These are phyloP conservation scores for Aegilops umbellulata DNA, from an alignment of 176 grass and related monocot genomes.

Conservation along the genomic window DNA sequence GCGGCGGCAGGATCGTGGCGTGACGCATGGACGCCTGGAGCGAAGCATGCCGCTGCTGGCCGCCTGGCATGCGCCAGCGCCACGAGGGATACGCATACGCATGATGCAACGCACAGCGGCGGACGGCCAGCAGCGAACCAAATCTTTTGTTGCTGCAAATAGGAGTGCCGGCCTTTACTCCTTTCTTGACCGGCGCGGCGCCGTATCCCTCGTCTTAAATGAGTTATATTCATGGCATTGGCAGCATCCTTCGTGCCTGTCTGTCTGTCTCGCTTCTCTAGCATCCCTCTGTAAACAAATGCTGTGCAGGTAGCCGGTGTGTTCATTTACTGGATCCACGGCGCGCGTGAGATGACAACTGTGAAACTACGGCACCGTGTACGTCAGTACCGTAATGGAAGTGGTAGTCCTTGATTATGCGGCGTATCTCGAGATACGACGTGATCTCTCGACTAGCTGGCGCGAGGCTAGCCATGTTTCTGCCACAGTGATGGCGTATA, in stretches of 20 bases:
- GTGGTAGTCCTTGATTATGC: background rate
- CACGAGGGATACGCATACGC: background rate
- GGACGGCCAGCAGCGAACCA: background rate
- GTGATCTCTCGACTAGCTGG: background rate
- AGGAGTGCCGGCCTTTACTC: slow-evolving; percentile 22
- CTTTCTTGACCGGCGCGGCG: background rate
- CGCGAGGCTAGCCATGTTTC: background rate
- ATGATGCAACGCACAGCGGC: background rate
- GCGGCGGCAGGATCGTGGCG: slow-evolving; percentile 17
- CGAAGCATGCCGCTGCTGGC: no score
- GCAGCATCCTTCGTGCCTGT: background rate
- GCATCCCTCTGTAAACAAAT: background rate
- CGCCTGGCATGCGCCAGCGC: background rate
- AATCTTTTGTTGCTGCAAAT: slow-evolving; percentile 28
- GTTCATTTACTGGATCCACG: slow-evolving; percentile 2
- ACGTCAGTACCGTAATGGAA: background rate
- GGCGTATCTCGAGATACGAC: background rate
- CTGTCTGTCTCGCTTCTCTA: background rate
- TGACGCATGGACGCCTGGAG: background rate
- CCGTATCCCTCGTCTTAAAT: slow-evolving; percentile 22
- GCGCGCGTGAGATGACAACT: background rate
- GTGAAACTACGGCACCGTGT: background rate
- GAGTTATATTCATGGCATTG: background rate
- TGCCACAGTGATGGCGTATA: background rate
- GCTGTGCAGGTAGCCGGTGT: background rate